Base-by-base conservation (phyloP, 352 stramenopile genomes). In the Pythium periplocum region DNA sequence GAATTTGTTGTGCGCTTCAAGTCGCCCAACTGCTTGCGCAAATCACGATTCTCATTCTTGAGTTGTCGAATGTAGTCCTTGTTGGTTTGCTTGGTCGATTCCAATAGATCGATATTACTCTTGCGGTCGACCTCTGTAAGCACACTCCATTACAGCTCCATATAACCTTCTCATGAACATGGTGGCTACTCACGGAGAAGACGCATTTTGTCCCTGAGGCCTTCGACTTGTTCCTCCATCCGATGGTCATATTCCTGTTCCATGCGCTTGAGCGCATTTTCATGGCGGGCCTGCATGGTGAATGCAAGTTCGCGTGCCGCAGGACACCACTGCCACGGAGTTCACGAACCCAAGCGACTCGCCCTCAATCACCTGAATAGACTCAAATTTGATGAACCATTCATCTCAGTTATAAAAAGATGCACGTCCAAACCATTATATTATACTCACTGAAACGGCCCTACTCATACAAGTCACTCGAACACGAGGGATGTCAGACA, bases 31-130 rank as follows among this genome's bases (percentile, higher is more conserved):
- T 95, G 81, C 61, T 95, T 91, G 38, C 88, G 71, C 36, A 96
- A 51, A 10, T 96, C 85, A 12, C 87, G 88, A 60, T 97, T 97
- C 54, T 96, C 88, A 54, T 80, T 75, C 46, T 95, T 88, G 44
- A 97, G 68, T 49, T 90, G 67, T 9, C 78, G 75, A 53, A 93
- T 90, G 53, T 95, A 94, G 39, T 96, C 83, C 48, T 96, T 94
- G 62, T 96, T 96, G 36, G 85, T 88, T 48, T 90, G 78, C 48
- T 96, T 97, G 57, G 75, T 95, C 12, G 85, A 77, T 50, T 96
- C 81, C 17, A 95, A 63, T 45, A 87, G 43, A 51, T 93, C 78
- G 30, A 96, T 80, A 50, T 93, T 95, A 65, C 71, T 84, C 50
- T 92, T 92, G 26, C 86, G 74, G 51, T 93, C 83, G n/a, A 92